Percentiles rank a stretch among this genome's conserved stretches.
These are phyloP conservation scores for Aurantiochytrium sp. DNA, from an alignment of 108 stramenopile genomes.

Conservation along the genomic window DNA sequence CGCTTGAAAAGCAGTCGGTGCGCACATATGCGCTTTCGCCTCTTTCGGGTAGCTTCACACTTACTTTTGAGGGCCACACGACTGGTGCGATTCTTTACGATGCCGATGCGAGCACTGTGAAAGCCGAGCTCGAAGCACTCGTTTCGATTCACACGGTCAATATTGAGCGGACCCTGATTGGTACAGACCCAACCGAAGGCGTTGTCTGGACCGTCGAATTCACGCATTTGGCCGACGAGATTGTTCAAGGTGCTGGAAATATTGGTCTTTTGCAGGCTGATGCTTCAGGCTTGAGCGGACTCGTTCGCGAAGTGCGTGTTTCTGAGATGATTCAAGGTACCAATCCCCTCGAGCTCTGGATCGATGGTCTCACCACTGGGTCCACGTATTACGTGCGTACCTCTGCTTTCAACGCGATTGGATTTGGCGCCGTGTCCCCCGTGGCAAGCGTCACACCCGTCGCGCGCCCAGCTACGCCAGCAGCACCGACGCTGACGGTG, in stretches of 20 bases:
- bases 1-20: slow-evolving; percentile 67
- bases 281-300: background rate
- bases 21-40: slow-evolving; percentile 16
- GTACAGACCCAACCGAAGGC: background rate
- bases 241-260: slow-evolving; percentile 66
- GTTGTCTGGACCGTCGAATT: slow-evolving; percentile 64
- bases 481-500: slow-evolving; percentile 24
- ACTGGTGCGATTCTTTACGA: slow-evolving; percentile 49
- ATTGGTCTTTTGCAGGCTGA: slow-evolving; percentile 48
- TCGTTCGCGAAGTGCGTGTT: slow-evolving; percentile 16
- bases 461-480: slow-evolving; percentile 44
- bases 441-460: slow-evolving; percentile 38
- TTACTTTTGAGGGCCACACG: slow-evolving; percentile 61
- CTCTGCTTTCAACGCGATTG: slow-evolving; percentile 64
- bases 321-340: slow-evolving; percentile 55
- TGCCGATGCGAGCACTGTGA: slow-evolving; percentile 52
- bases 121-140: slow-evolving; percentile 55
- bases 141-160: slow-evolving; percentile 66
- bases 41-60: slow-evolving; percentile 54
- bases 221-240: slow-evolving; percentile 59
- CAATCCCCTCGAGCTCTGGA: slow-evolving; percentile 42
- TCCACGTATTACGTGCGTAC: slow-evolving; percentile 59
- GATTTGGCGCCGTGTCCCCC: slow-evolving; percentile 53
- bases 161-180: slow-evolving; percentile 34
- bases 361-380: slow-evolving; percentile 47